phyloP scores from a whole-genome alignment of 2,329 filamentous ascomycete genomes.

The Calcarisporium arbuscula region DNA sequence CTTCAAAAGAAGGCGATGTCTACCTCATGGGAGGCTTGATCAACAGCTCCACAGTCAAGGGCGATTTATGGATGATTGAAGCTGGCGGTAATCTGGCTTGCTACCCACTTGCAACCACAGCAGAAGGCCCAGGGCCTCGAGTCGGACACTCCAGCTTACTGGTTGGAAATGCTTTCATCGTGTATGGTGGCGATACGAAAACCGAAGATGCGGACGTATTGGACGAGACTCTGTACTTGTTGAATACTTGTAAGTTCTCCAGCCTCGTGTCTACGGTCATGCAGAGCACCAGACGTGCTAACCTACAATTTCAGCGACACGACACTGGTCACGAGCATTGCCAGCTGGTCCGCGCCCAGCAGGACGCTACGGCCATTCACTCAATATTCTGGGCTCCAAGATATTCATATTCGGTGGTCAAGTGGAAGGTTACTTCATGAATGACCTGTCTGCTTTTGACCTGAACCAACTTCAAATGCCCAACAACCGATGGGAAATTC shows the following conservation, averaged over 20 bases:
- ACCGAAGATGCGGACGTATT: constrained; percentile 86
- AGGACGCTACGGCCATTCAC: constrained; percentile 89
- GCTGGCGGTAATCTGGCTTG: constrained; percentile 82
- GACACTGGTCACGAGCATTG: constrained; percentile 93
- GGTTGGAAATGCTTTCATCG: constrained; percentile 97
- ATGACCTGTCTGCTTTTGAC: constrained; percentile 91
- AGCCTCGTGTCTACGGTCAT: constrained; percentile 14
- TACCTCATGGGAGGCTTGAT: constrained; percentile 97
- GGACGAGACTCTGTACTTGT: constrained; percentile 90
- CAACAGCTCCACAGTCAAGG: constrained; percentile 91
- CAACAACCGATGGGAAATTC: constrained; percentile 87
- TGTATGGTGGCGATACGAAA: constrained; percentile 97
- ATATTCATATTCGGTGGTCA: constrained; percentile 98
- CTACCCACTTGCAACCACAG: constrained; percentile 84
- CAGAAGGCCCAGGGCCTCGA: constrained; percentile 88
- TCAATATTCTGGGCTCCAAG: constrained; percentile 95
- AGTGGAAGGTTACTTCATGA: constrained; percentile 97
- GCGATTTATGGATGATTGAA: constrained; percentile 97
- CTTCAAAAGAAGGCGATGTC: constrained; percentile 94
- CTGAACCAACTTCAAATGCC: constrained; percentile 89
- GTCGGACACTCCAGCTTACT: constrained; percentile 91
- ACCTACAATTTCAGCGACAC: constrained; percentile 59
- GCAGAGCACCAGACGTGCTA: not conserved
- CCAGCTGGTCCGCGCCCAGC: constrained; percentile 80
- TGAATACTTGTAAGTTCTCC: constrained; percentile 82